Evolutionary conservation across 495 filamentous ascomycete species (phyloP).

Genomic region (Friedmanniomyces simplex): DNA sequence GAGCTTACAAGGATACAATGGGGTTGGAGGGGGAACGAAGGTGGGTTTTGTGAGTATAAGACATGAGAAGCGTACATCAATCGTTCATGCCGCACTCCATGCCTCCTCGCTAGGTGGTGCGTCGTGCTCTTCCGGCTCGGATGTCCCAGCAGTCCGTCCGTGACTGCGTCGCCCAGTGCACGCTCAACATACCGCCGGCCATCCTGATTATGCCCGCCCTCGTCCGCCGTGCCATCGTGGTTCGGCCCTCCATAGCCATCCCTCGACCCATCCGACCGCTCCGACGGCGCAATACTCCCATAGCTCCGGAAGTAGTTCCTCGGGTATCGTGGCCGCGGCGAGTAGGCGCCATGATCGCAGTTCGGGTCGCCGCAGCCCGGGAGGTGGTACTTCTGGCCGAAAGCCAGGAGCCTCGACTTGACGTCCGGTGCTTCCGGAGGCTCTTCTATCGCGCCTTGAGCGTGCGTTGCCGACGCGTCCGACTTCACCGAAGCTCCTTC

Average conservation of each 20-base stretch:
- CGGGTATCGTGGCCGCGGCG: constrained; percentile 48
- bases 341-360: constrained; percentile 74
- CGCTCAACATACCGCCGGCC: constrained; percentile 3
- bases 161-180: constrained; percentile 32
- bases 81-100: constrained; percentile 48
- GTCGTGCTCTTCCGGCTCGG: constrained; percentile 54
- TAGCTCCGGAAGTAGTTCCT: constrained; percentile 37
- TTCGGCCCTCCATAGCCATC: constrained; percentile 16
- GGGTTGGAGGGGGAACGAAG: background rate
- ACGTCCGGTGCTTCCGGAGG: constrained; percentile 5
- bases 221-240: background rate
- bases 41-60: background rate
- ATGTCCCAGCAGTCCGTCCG: constrained; percentile 33
- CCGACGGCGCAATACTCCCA: constrained; percentile 28
- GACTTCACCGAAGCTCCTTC: background rate
- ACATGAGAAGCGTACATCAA: constrained; percentile 43
- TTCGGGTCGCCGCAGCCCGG: constrained; percentile 31
- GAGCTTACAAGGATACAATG: background rate
- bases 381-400: constrained; percentile 25
- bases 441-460: constrained; percentile 5
- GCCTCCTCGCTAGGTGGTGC: constrained; percentile 47
- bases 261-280: constrained; percentile 21
- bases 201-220: background rate
- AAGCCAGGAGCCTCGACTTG: constrained; percentile 22
- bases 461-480: constrained; percentile 2